Evolutionary conservation across 2,329 filamentous ascomycete species (phyloP), one percentile per base, ranked within the genome.

Genomic region (Ploettnerulaceae sp.): DNA sequence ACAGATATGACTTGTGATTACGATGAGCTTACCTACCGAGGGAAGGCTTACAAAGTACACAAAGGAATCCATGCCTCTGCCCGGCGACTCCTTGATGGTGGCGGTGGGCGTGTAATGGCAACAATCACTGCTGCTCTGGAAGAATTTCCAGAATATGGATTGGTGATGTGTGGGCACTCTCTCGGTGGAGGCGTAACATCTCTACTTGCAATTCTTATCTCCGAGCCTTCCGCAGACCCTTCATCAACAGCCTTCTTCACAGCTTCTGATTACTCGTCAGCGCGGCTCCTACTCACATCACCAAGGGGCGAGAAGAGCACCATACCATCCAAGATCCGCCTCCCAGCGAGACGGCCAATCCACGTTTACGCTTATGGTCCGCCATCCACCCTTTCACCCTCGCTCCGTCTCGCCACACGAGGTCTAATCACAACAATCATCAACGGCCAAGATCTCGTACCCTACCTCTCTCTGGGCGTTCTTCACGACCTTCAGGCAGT

Each of bases 341-440:
- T 89, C 0, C 86, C 86, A 0, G 57, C 81, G 0, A 79, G 81
- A 12, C 76, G 86, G 0, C 81, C 83, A 3, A 84, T 89, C 15
- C 86, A 90, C 57, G 86, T 89, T 9, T 90, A 87, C 61, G 82
- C 86, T 5, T 90, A 89, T 61, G 86, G 86, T 0, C 81, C 85
- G 1, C 84, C 85, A 0, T 78, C 83, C 0, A 84, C 82, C 11
- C 79, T 89, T 75, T 86, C 83, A 0, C 73, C 82, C 0, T 77
- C 81, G 2, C 72, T 90, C 6, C 78, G 84, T 32, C 76, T 77
- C 48, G 81, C 82, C 8, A 89, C 86, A 0, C 74, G 82, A 11
- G 85, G 84, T 1, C 72, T 90, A 6, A 83, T 90, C 50, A 90
- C 86, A 2, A 88, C 80, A 7, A 73, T 86, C 4, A 76, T 89